Percentiles rank a stretch among this genome's conserved stretches.
These are phyloP conservation scores for Fraxinus velutina DNA, from an alignment of 305 asterid genomes.

Conservation along the genomic window DNA sequence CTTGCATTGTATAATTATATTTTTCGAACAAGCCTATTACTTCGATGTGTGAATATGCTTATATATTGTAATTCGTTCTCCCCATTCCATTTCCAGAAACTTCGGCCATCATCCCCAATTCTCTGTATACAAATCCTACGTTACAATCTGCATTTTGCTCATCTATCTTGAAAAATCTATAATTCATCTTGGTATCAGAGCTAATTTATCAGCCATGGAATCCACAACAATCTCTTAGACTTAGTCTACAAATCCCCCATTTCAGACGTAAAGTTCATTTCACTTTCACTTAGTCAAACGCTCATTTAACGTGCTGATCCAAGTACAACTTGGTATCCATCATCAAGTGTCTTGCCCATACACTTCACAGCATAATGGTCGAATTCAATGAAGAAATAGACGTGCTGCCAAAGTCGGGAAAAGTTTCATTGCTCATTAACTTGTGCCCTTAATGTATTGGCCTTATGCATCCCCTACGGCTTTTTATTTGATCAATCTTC, in stretches of 20 bases:
- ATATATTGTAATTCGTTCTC: not conserved
- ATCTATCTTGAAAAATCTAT: not conserved
- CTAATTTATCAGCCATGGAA: not conserved
- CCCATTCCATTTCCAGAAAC: not conserved
- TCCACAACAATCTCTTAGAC: not conserved
- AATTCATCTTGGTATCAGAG: not conserved
- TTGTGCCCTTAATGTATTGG: not conserved
- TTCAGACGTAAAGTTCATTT: not conserved
- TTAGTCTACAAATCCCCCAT: not conserved
- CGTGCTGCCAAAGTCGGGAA: not conserved
- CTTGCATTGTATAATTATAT: not conserved
- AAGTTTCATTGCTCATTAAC: not conserved
- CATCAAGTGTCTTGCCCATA: not conserved
- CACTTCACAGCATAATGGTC: not conserved
- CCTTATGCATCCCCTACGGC: not conserved
- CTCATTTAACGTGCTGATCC: not conserved
- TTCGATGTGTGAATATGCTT: not conserved
- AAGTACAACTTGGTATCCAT: not conserved
- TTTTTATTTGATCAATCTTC: not conserved
- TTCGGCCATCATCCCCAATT: not conserved
- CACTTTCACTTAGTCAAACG: not conserved
- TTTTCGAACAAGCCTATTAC: not conserved
- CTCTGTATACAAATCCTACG: not conserved
- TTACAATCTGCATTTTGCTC: not conserved
- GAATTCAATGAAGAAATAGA: not conserved